Base-by-base conservation (phyloP, 2,329 filamentous ascomycete species). In the Trichoderma arundinaceum region DNA sequence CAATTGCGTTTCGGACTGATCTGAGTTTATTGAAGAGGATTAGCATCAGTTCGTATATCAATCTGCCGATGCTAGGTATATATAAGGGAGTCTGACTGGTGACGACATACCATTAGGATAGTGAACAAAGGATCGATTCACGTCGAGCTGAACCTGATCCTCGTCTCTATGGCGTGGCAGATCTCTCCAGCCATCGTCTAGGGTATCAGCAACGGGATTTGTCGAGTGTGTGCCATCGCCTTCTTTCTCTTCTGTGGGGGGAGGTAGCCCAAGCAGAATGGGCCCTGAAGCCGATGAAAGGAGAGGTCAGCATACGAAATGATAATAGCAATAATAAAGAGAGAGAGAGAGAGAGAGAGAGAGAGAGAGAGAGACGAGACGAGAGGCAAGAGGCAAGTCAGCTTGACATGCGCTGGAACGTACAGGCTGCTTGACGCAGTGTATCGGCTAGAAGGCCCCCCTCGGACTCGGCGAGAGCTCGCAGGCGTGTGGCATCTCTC, bases 91-190 rank as follows among this genome's bases (percentile, higher is more conserved):
- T 28, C 22, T 28, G 22, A 38, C 35, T 51, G 6, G 32, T 22
- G 32, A 46, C 13, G 12, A 32, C 69, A 51, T 83, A 95, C 93
- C 86, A 68, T 86, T 85, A 12, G 95, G 95, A 76, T 99, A 99
- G 80, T 97, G 96, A 67, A 98, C 90, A 78, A 99, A 99, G n/a
- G 95, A 94, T 64, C 95, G 87, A 78, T 97, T 88, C 64, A 99
- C 95, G 75, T 99, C 95, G 54, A 98, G 84, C 73, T 89, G 86
- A 44, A 99, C 93, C 79, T 99, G 95, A 57, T 91, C 88, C 77
- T 99, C 95, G 73, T 99, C 95, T 39, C 81, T 81, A 78, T 99
- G 95, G n/a, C 78, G 83, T 35, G 90, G 86, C 46, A 97, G 80
- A n/a, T 82, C 74, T 68, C 80, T 79, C 90, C 90, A 92, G 53